Conservation (phyloP, 257 asterid genomes). For the Solanum virginianum region DNA sequence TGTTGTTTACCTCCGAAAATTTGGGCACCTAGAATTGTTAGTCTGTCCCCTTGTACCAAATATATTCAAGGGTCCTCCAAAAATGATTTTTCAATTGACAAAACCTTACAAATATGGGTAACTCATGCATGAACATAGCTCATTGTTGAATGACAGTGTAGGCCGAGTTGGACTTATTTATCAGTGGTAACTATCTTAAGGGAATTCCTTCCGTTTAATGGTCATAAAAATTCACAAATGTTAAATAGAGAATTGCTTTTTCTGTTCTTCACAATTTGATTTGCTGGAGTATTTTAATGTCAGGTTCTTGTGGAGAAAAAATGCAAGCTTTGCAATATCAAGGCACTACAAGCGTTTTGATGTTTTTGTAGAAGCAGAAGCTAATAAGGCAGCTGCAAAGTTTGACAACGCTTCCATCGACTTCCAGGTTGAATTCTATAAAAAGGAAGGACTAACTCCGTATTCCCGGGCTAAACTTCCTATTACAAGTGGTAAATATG, state of each 20-base stretch:
- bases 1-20: not conserved
- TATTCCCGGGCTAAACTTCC: conserved; percentile 65
- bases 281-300: not conserved
- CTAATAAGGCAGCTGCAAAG: conserved; percentile 87
- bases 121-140: not conserved
- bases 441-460: conserved; percentile 74
- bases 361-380: conserved; percentile 90
- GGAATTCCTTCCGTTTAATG: not conserved
- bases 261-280: not conserved
- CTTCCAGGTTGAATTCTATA: conserved; percentile 81
- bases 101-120: not conserved
- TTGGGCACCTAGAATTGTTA: not conserved
- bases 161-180: not conserved
- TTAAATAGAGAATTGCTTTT: not conserved
- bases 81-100: not conserved
- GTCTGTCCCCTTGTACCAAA: not conserved
- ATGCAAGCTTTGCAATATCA: conserved; percentile 90
- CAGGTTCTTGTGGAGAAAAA: conserved; percentile 94
- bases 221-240: not conserved
- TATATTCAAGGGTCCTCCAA: not conserved
- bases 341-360: conserved; percentile 86
- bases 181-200: not conserved
- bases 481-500: conserved; percentile 61
- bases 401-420: conserved; percentile 78
- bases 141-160: not conserved